Conservation (phyloP, 2,329 filamentous ascomycete species). For the Lasiodiplodia sp. region DNA sequence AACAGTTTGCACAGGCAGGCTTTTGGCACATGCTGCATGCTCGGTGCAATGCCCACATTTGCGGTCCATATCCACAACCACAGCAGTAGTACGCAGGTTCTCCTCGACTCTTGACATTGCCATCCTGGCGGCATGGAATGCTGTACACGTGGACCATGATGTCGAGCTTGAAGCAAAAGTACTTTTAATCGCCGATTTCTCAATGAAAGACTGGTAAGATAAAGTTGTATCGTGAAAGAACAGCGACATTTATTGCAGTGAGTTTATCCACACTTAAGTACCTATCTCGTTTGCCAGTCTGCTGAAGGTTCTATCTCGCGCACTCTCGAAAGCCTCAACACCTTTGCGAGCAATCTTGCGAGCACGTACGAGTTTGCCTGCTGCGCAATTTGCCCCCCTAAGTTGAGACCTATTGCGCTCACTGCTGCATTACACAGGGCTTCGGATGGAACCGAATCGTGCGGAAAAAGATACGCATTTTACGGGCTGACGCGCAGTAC, state of each 20-base stretch:
- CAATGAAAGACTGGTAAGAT: not conserved
- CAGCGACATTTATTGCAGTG: not conserved
- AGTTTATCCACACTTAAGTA: not conserved
- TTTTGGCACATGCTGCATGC: not conserved
- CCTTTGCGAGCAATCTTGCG: not conserved
- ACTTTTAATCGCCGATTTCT: not conserved
- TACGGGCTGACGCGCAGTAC: not conserved
- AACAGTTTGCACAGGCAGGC: not conserved
- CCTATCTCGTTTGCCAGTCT: not conserved
- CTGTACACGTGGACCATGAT: not conserved
- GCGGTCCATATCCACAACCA: conserved; percentile 5
- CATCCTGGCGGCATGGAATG: not conserved
- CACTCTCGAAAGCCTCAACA: not conserved
- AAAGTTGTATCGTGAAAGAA: not conserved
- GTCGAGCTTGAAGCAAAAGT: no score
- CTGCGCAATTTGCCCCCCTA: not conserved
- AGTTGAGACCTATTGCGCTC: not conserved
- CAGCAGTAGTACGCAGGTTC: conserved; percentile 10
- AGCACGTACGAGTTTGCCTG: not conserved
- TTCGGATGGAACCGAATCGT: not conserved
- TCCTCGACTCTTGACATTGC: not conserved
- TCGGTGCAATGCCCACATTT: not conserved
- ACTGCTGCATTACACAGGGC: not conserved
- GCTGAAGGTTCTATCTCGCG: not conserved
- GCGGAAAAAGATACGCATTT: not conserved